Base-by-base conservation (phyloP, 331 rosid species). In the Stylosanthes scabra region DNA sequence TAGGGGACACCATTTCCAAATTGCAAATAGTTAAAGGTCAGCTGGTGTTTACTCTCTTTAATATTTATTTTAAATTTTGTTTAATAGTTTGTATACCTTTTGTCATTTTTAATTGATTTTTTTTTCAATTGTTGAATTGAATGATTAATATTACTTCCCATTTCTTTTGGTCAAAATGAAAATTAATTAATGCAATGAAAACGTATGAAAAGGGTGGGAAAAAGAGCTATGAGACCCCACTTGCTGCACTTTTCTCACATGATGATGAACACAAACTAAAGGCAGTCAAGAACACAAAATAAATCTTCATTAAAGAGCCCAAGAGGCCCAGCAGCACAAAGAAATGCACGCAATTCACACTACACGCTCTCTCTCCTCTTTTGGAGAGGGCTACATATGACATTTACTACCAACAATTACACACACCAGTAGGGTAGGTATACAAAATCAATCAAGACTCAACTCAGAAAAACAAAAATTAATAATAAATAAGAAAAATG, bases 351-450 rank as follows among this genome's bases (percentile, higher is more conserved):
- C 60, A 58, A 46, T 11, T 56, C 27, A 54, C 46, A 68, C 76
- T 67, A 70, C 67, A 76, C 88, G 92, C 98, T 84, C 97, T 84
- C 97, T 86, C 97, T 89, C 96, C 96, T 60, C 70, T 86, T 86
- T 93, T 86, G 97, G 88, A 91, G 93, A 86, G 86, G 98, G 96
- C 96, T 83, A 75, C 75, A 58, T 34, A 34, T 66, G 58, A 75
- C 76, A 62, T 74, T 71, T 78, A 71, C 66, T 80, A 40, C 72
- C 78, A 52, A 75, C 85, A 72, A 16, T 70, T 29, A 25, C 86
- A 74, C 86, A 74, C 80, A 66, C 67, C 61, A 71, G 59, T 20
- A 71, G 62, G 25, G 47, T 68, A 73, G 60, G 74, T 58, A 76
- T 68, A 20, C 51, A 47, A 50, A 78, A 31, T 40, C 66, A 34